phyloP scores from a whole-genome alignment of 2,329 filamentous ascomycete genomes.

The Hypoxylon sp. region DNA sequence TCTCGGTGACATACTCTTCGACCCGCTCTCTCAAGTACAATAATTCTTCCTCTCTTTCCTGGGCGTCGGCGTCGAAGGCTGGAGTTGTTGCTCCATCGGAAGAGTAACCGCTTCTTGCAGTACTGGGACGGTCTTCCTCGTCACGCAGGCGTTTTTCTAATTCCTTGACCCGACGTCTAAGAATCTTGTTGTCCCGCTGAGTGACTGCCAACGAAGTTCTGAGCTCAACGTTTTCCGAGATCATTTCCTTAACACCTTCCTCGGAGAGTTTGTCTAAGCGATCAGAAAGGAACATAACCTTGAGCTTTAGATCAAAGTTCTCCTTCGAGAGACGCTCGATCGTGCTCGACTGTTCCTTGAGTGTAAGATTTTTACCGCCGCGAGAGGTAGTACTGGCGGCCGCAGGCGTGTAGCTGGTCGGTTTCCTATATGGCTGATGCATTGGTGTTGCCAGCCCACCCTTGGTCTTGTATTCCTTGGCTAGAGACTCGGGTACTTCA shows the following conservation, averaged over 20 bases:
- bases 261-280: slow-evolving; percentile 93
- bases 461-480: slow-evolving; percentile 85
- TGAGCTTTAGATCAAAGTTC: slow-evolving; percentile 97
- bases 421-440: slow-evolving; percentile 54
- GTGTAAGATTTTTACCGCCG: slow-evolving; percentile 78
- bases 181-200: slow-evolving; percentile 88
- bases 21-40: slow-evolving; percentile 85
- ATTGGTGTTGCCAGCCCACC: slow-evolving; percentile 70
- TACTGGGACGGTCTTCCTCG: slow-evolving; percentile 71
- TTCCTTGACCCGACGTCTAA: slow-evolving; percentile 85
- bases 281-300: slow-evolving; percentile 96
- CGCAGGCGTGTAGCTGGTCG: slow-evolving; percentile 64
- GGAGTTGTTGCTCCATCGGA: slow-evolving; percentile 69
- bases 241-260: slow-evolving; percentile 97
- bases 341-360: slow-evolving; percentile 97
- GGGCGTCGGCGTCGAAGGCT: slow-evolving; percentile 68
- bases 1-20: slow-evolving; percentile 84
- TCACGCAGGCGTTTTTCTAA: slow-evolving; percentile 80
- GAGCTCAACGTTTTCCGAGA: slow-evolving; percentile 95
- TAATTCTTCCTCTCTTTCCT: slow-evolving; percentile 86
- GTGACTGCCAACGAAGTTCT: slow-evolving; percentile 90
- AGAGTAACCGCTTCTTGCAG: slow-evolving; percentile 66
- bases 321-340: slow-evolving; percentile 97
- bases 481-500: slow-evolving; percentile 88
- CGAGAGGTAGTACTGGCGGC: slow-evolving; percentile 61